These are phyloP conservation scores for Lenwebbia sp. DNA, from an alignment of 345 rosid species.

Conservation along the genomic window DNA sequence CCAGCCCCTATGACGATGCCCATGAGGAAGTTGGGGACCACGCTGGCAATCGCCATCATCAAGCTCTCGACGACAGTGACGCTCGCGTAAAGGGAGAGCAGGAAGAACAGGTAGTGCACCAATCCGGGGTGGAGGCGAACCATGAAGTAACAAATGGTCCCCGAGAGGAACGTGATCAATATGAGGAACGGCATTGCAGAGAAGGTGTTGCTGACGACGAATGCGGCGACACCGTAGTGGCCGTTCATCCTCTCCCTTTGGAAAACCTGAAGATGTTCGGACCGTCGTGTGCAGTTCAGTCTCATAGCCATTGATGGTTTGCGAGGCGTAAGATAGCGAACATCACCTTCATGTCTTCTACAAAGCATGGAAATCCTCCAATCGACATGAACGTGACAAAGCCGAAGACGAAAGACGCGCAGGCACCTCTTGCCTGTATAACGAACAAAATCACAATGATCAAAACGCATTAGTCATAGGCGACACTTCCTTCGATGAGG, in stretches of 20 bases:
- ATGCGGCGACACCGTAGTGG: slow-evolving; percentile 80
- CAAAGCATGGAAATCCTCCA: slow-evolving; percentile 94
- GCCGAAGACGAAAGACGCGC: slow-evolving; percentile 90
- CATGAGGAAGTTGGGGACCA: too few relatives aligned
- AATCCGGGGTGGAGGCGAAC: slow-evolving; percentile 84
- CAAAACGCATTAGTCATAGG: background rate
- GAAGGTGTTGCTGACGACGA: slow-evolving; percentile 76
- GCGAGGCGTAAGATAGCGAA: background rate
- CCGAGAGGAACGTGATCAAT: slow-evolving; percentile 66
- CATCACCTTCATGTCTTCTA: slow-evolving; percentile 89
- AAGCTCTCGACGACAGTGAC: too few relatives aligned
- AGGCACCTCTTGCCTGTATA: slow-evolving; percentile 80
- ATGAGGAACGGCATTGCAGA: slow-evolving; percentile 82
- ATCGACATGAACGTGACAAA: slow-evolving; percentile 95
- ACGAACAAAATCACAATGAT: background rate
- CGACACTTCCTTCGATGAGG: background rate
- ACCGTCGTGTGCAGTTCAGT: background rate
- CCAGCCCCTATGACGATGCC: too few relatives aligned
- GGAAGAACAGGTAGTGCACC: too few relatives aligned
- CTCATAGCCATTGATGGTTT: background rate
- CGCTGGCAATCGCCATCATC: too few relatives aligned
- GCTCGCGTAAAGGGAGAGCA: too few relatives aligned
- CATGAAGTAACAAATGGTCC: slow-evolving; percentile 88
- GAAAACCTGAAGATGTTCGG: slow-evolving; percentile 49
- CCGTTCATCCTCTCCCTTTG: slow-evolving; percentile 96